phyloP scores from a whole-genome alignment of 257 asterid genomes.

The Solanum arcanum region DNA sequence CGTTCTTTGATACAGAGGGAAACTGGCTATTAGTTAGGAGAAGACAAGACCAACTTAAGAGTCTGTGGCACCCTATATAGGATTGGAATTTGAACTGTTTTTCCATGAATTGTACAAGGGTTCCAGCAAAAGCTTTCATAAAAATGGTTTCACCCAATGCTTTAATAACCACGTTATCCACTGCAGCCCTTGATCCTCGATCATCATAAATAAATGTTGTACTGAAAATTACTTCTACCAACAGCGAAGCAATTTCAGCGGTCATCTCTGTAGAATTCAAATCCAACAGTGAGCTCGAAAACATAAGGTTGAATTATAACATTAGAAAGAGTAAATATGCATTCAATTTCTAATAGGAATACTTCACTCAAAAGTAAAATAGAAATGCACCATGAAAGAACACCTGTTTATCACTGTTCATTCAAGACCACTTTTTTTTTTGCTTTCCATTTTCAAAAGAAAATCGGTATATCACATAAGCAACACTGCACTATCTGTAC shows the following conservation, averaged over 20 bases:
- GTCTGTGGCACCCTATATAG: constrained; percentile 53
- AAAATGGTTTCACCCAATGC: constrained; percentile 45
- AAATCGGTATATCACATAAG: background rate
- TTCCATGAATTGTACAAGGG: constrained; percentile 93
- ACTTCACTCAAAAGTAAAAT: background rate
- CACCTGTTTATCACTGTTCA: background rate
- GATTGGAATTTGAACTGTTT: constrained; percentile 67
- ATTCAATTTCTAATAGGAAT: background rate
- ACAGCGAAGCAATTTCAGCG: constrained; percentile 42
- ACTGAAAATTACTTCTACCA: constrained; percentile 73
- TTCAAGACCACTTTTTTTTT: background rate
- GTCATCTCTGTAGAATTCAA: constrained; percentile 40
- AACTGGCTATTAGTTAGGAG: constrained; percentile 67
- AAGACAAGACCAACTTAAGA: constrained; percentile 79
- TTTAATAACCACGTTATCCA: constrained; percentile 63
- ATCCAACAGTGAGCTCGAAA: background rate
- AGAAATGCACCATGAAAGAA: background rate
- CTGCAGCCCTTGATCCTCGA: constrained; percentile 70
- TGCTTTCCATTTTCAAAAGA: background rate
- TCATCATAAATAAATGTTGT: constrained; percentile 66
- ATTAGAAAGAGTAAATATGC: background rate
- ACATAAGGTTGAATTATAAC: background rate
- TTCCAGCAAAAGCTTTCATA: constrained; percentile 79
- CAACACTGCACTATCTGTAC: background rate
- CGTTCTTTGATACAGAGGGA: constrained; percentile 61